phyloP scores from a whole-genome alignment of 148 eudicot species.

The Spergularia bocconei region DNA sequence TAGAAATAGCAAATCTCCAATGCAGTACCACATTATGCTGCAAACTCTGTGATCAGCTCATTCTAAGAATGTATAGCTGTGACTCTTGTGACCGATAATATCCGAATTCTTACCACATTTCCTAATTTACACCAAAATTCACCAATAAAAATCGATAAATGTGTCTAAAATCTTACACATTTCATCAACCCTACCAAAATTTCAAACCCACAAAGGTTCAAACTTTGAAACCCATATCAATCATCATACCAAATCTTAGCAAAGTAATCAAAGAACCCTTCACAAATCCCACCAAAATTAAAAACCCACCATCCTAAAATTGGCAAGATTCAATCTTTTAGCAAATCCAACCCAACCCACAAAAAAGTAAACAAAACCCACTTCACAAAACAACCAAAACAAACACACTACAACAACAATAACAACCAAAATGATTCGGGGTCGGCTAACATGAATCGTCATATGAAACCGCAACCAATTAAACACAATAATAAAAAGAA shows the following conservation, averaged over 20 bases:
- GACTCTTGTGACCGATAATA: no score
- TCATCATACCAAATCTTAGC: neutral
- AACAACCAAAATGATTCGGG: neutral
- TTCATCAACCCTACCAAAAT: neutral
- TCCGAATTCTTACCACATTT: neutral
- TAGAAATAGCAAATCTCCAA: neutral
- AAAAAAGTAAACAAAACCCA: slow-evolving; percentile 11
- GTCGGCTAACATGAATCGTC: no score
- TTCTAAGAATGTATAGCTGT: neutral
- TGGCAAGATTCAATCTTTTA: slow-evolving; percentile 13
- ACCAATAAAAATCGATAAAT: neutral
- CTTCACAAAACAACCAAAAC: neutral
- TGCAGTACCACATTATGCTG: neutral
- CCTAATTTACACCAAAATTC: neutral
- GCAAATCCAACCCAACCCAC: neutral
- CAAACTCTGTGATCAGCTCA: neutral
- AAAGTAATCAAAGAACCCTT: neutral
- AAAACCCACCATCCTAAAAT: neutral
- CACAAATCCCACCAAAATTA: slow-evolving; percentile 5
- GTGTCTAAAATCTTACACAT: neutral
- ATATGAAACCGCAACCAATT: neutral
- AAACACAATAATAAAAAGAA: neutral
- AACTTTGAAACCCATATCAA: neutral
- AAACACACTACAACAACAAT: neutral
- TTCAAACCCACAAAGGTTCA: slow-evolving; percentile 10